Percentiles rank a stretch among this genome's conserved stretches.
Evolutionary conservation across 1,139 yeast species (phyloP).

Genomic region (Blastobotrys arbuscula): DNA sequence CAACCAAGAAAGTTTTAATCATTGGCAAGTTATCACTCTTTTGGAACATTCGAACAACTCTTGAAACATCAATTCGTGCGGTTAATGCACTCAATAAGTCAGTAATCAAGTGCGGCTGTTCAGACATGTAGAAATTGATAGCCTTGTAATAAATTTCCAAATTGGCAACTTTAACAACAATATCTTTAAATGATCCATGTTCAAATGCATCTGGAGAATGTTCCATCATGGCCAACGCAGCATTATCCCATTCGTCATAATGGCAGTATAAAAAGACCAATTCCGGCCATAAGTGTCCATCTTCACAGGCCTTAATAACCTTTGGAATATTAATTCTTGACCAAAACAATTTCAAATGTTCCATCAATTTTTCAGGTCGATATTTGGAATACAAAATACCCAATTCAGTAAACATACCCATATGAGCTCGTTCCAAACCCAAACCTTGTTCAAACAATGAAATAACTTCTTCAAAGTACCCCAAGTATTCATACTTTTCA

Average conservation of each 20-base stretch:
- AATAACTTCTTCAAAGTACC: constrained; percentile 87
- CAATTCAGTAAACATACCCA: constrained; percentile 99
- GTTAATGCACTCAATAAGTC: constrained; percentile 80
- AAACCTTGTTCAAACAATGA: constrained; percentile 92
- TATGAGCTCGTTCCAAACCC: constrained; percentile 96
- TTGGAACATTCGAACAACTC: constrained; percentile 92
- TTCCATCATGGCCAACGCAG: constrained; percentile 96
- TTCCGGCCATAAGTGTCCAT: constrained; percentile 94
- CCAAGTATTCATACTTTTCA: constrained; percentile 77
- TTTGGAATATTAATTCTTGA: constrained; percentile 97
- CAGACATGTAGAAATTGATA: constrained; percentile 84
- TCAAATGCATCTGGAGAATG: constrained; percentile 91
- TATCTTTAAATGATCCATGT: constrained; percentile 89
- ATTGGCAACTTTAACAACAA: constrained; percentile 90
- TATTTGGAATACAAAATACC: constrained; percentile 88
- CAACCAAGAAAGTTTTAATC: constrained; percentile 89
- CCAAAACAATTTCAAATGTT: constrained; percentile 96
- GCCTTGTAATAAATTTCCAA: constrained; percentile 97
- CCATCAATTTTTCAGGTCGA: constrained; percentile 88
- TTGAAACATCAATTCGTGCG: constrained; percentile 90
- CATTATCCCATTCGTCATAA: constrained; percentile 99
- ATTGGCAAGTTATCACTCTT: constrained; percentile 94
- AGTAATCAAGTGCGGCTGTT: constrained; percentile 85
- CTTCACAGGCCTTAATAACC: constrained; percentile 90
- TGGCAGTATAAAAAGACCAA: constrained; percentile 94